These are phyloP conservation scores for Ceratopteris richardii DNA, from an alignment of 75 land plant genomes.

Conservation along the genomic window DNA sequence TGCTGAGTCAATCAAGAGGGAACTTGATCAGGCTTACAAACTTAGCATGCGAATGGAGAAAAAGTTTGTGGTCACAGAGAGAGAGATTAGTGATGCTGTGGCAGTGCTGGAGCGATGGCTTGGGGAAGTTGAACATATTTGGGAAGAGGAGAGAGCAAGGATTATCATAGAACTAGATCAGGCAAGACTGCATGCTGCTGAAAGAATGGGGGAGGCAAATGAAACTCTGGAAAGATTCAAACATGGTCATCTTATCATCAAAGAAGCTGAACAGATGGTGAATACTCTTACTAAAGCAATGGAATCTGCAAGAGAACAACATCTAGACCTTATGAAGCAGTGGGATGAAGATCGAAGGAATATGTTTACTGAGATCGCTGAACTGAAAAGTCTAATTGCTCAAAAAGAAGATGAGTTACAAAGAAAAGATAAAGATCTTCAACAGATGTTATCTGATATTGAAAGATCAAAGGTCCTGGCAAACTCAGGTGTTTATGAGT, in stretches of 20 bases:
- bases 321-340: not conserved
- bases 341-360: conserved; percentile 12
- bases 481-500: too few relatives aligned
- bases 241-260: conserved; percentile 62
- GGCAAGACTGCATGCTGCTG: conserved; percentile 42
- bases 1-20: conserved; percentile 19
- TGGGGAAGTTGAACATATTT: conserved; percentile 19
- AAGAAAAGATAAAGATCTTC: not conserved
- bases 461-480: not conserved
- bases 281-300: conserved; percentile 70
- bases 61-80: conserved; percentile 10
- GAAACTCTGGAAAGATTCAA: conserved; percentile 40
- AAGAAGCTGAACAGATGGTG: conserved; percentile 73
- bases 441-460: not conserved
- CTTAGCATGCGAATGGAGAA: conserved; percentile 24
- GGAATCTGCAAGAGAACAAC: conserved; percentile 56
- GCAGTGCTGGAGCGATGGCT: conserved; percentile 19
- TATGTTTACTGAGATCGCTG: conserved; percentile 1
- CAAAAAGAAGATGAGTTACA: not conserved
- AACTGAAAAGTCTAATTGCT: not conserved
- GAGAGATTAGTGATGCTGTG: conserved; percentile 20
- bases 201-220: conserved; percentile 55
- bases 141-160: conserved; percentile 37
- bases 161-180: conserved; percentile 34
- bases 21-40: conserved; percentile 18